Evolutionary conservation across 805 yeast genomes (phyloP), one percentile per base, ranked within the genome.

Genomic region (Zygotorulaspora florentina): DNA sequence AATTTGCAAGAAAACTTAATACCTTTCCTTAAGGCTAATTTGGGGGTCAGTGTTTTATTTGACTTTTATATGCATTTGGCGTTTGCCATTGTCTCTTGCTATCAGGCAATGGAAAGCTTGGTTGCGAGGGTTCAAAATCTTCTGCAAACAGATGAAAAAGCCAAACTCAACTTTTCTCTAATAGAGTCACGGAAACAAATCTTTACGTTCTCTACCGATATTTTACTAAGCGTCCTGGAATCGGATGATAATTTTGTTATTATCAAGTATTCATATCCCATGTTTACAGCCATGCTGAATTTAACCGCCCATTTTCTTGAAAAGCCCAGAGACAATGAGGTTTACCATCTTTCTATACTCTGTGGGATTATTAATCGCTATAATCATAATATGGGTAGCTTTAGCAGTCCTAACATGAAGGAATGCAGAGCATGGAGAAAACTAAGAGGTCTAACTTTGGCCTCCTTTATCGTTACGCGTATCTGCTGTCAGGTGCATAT

Each of bases 401-500:
- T 29, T 8, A 12, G 15, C 6, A 13, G 15, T 11, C 3, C 5
- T 11, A n/a, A 12, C 20, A 9, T 12, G 12, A 16, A 36, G 6
- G 29, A 33, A 26, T 3, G 39, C 26, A 6, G 5, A 26, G 13
- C 37, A 12, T 15, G n/a, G 11, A 10, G 28, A 16, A 16, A 12
- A 31, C 3, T 28, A 11, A 35, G 29, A 23, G 20, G 3, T n/a
- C 23, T 18, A 18, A 25, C 29, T 4, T 9, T 11, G 10, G 10
- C 18, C 11, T n/a, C 27, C 20, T 28, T 35, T 26, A 42, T 42
- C 10, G 30, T 42, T 13, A 42, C 45, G 2, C 39, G 45, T 12
- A 35, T 42, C 18, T 35, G 45, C 39, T 35, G 16, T 35, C 45
- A 42, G 12, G 16, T 27, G 10, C 27, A 41, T 15, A 41, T 27